A percentile compares a stretch with the other conserved stretches of the same genome.
Conservation (phyloP, 2,329 filamentous ascomycete species). For the Colletotrichum sp. region DNA sequence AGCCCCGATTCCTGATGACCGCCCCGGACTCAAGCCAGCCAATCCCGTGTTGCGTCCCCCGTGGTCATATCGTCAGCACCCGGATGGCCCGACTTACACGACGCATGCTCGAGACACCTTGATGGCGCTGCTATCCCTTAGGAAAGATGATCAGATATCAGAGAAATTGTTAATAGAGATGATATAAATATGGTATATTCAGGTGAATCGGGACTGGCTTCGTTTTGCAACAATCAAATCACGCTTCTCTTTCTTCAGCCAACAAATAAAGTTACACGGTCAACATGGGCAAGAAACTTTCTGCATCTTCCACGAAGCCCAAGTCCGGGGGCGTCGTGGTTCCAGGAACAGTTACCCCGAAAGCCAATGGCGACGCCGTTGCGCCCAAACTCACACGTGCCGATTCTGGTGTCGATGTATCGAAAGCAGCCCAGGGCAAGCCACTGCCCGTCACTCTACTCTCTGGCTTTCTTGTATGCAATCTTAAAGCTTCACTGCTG, state of each 20-base stretch:
- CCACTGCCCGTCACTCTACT: conserved; percentile 64
- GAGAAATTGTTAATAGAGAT: not conserved
- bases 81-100: conserved; percentile 6
- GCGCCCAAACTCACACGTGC: not conserved
- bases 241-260: too few relatives aligned
- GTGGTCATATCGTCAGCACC: not conserved
- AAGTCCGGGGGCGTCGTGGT: not conserved
- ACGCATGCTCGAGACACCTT: not conserved
- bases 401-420: conserved; percentile 9
- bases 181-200: not conserved
- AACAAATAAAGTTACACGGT: not conserved
- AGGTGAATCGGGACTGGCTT: not conserved
- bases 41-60: conserved; percentile 8
- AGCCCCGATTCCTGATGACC: conserved; percentile 15
- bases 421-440: conserved; percentile 2
- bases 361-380: not conserved
- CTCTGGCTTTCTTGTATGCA: conserved; percentile 61
- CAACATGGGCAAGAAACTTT: conserved; percentile 11
- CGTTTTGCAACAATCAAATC: not conserved
- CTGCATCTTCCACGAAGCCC: not conserved
- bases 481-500: not conserved
- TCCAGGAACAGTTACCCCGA: not conserved
- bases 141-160: not conserved
- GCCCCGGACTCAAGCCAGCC: not conserved
- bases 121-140: not conserved